phyloP scores from a whole-genome alignment of 495 filamentous ascomycete genomes.

The Hapsidospora chrysogenum region DNA sequence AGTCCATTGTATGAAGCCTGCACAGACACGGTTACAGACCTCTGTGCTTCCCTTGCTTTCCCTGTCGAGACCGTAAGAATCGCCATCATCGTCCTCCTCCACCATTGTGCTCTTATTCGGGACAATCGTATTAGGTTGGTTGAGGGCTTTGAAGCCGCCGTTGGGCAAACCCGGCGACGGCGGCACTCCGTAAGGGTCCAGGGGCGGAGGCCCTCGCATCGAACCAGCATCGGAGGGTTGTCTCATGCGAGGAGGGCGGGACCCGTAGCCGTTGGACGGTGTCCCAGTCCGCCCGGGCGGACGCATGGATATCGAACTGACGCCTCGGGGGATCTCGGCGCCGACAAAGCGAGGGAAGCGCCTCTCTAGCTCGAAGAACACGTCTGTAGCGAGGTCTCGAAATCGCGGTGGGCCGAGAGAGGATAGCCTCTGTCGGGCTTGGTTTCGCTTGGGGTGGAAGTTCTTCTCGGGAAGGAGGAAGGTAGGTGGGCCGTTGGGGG shows the following conservation, averaged over 20 bases:
- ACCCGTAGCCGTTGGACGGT: slow-evolving; percentile 34
- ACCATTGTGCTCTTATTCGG: slow-evolving; percentile 98
- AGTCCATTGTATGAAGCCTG: neutral
- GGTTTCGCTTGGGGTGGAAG: slow-evolving; percentile 94
- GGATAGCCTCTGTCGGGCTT: slow-evolving; percentile 83
- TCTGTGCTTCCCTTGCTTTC: slow-evolving; percentile 44
- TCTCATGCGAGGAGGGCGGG: slow-evolving; percentile 23
- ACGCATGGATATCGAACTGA: slow-evolving; percentile 48
- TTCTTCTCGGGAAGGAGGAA: slow-evolving; percentile 66
- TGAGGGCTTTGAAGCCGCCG: slow-evolving; percentile 46
- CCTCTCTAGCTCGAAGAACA: slow-evolving; percentile 84
- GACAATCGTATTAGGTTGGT: slow-evolving; percentile 83
- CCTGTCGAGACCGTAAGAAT: slow-evolving; percentile 17
- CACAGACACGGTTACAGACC: slow-evolving; percentile 12
- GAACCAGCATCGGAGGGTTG: slow-evolving; percentile 39
- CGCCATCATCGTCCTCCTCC: slow-evolving; percentile 75
- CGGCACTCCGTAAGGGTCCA: slow-evolving; percentile 25
- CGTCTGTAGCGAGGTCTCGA: slow-evolving; percentile 83
- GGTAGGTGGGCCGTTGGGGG: slow-evolving; percentile 38
- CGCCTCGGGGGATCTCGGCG: slow-evolving; percentile 46
- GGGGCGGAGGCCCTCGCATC: slow-evolving; percentile 14
- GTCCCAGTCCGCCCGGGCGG: slow-evolving; percentile 37
- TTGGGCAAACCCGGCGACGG: slow-evolving; percentile 23
- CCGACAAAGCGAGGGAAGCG: slow-evolving; percentile 69
- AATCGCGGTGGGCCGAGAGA: slow-evolving; percentile 74